Percentiles rank a stretch among this genome's conserved stretches.
phyloP scores from a whole-genome alignment of 2,329 filamentous ascomycete genomes.

The Diplodia seriata region DNA sequence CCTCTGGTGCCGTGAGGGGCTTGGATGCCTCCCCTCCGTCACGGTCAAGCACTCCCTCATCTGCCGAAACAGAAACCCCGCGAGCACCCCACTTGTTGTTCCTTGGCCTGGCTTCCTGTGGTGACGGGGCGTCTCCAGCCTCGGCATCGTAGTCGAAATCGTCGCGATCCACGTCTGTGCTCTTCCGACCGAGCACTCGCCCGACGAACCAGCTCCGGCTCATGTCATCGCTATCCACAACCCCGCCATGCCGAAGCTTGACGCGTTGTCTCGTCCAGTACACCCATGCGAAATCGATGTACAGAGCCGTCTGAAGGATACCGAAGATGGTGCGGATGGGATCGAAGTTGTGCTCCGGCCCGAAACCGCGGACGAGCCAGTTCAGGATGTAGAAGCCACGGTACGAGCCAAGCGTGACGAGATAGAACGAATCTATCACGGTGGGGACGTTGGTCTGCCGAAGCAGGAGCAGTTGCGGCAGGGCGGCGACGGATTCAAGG shows the following conservation, averaged over 20 bases:
- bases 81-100: conserved; percentile 63
- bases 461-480: conserved; percentile 89
- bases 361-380: conserved; percentile 78
- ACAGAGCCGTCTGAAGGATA: conserved; percentile 85
- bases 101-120: conserved; percentile 36
- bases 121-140: conserved; percentile 59
- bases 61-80: conserved; percentile 66
- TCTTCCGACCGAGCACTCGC: conserved; percentile 72
- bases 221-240: conserved; percentile 90
- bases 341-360: conserved; percentile 66
- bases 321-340: conserved; percentile 83
- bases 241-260: conserved; percentile 85
- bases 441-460: conserved; percentile 95
- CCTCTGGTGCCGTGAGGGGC: conserved; percentile 54
- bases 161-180: conserved; percentile 57
- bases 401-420: conserved; percentile 85
- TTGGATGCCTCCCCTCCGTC: conserved; percentile 44
- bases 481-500: conserved; percentile 87
- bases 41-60: conserved; percentile 56
- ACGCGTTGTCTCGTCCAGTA: conserved; percentile 93
- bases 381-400: conserved; percentile 89
- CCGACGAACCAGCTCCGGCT: conserved; percentile 83
- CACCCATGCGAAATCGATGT: conserved; percentile 95
- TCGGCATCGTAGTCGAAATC: conserved; percentile 63
- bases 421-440: conserved; percentile 96